Percentiles rank a stretch among this genome's conserved stretches.
These are phyloP conservation scores for Calendula officinalis DNA, from an alignment of 129 eudicot genomes.

Conservation along the genomic window DNA sequence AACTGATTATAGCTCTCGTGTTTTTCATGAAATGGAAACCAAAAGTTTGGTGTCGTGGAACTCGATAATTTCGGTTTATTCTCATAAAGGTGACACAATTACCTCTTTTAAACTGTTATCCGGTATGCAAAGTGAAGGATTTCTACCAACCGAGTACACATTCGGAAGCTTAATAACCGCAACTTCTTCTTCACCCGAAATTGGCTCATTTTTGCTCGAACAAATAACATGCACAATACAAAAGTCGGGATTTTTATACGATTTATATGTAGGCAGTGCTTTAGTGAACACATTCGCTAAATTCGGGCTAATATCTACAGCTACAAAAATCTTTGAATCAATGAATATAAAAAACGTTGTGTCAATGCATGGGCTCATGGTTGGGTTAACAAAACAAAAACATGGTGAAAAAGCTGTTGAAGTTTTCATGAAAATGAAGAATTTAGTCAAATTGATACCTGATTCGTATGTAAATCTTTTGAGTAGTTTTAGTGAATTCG, in stretches of 20 bases:
- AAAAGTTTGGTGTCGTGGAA: slow-evolving; percentile 74
- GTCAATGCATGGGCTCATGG: slow-evolving; percentile 81
- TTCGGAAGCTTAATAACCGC: slow-evolving; percentile 71
- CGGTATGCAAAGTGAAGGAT: slow-evolving; percentile 56
- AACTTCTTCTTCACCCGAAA: slow-evolving; percentile 38
- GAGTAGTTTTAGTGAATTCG: slow-evolving; percentile 64
- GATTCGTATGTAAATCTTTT: slow-evolving; percentile 80
- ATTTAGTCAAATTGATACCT: slow-evolving; percentile 42
- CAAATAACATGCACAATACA: slow-evolving; percentile 59
- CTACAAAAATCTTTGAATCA: slow-evolving; percentile 53
- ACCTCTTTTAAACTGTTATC: slow-evolving; percentile 58
- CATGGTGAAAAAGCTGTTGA: slow-evolving; percentile 73
- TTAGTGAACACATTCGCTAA: slow-evolving; percentile 64
- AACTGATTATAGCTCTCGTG: slow-evolving; percentile 45
- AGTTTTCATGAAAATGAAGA: slow-evolving; percentile 53
- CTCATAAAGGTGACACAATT: slow-evolving; percentile 55
- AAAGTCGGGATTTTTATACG: slow-evolving; percentile 57
- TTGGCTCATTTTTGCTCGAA: slow-evolving; percentile 44
- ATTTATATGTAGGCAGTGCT: slow-evolving; percentile 92
- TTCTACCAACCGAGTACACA: slow-evolving; percentile 69
- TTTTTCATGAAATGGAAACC: slow-evolving; percentile 51
- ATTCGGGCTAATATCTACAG: slow-evolving; percentile 47
- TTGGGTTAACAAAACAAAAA: slow-evolving; percentile 73
- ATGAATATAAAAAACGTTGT: slow-evolving; percentile 75
- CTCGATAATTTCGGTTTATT: slow-evolving; percentile 77